Percentiles rank a stretch among this genome's conserved stretches.
phyloP scores from a whole-genome alignment of 805 yeast species.

The Saccharomycopsis vini region DNA sequence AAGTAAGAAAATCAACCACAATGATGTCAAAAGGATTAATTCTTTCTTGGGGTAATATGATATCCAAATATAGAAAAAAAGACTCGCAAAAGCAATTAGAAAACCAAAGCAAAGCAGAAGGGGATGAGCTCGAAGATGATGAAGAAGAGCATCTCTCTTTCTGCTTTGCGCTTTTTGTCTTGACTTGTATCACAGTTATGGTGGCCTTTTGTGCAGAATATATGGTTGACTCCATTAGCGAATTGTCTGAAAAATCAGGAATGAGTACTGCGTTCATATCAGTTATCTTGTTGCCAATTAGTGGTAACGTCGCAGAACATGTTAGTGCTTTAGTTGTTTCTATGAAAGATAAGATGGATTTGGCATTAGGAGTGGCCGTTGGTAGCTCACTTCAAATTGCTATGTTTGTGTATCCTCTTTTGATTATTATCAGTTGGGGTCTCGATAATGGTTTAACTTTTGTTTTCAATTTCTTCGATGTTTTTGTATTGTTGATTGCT shows the following conservation, averaged over 20 bases:
- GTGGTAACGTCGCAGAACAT: constrained; percentile 98
- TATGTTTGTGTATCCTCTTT: constrained; percentile 86
- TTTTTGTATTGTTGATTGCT: constrained; percentile 81
- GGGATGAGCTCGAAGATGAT: too few relatives aligned
- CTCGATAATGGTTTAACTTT: constrained; percentile 87
- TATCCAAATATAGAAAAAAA: too few relatives aligned
- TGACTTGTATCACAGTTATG: constrained; percentile 58
- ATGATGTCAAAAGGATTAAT: too few relatives aligned
- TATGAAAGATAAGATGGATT: constrained; percentile 91
- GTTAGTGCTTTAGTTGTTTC: constrained; percentile 95
- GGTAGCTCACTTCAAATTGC: constrained; percentile 96
- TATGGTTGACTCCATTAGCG: constrained; percentile 88
- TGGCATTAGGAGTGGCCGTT: constrained; percentile 93
- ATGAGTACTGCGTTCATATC: constrained; percentile 93
- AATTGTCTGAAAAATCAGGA: constrained; percentile 72
- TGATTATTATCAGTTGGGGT: constrained; percentile 88
- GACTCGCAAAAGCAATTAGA: too few relatives aligned
- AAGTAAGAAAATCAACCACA: too few relatives aligned
- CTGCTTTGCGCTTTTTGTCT: constrained; percentile 37
- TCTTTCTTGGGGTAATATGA: too few relatives aligned
- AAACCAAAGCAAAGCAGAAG: too few relatives aligned
- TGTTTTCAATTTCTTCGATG: constrained; percentile 86
- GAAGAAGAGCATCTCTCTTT: constrained; percentile 30
- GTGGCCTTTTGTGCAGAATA: constrained; percentile 91
- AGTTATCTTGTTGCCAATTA: constrained; percentile 86